Conservation (phyloP, 768 basidiomycete species). For the Pleurotus tuoliensis region DNA sequence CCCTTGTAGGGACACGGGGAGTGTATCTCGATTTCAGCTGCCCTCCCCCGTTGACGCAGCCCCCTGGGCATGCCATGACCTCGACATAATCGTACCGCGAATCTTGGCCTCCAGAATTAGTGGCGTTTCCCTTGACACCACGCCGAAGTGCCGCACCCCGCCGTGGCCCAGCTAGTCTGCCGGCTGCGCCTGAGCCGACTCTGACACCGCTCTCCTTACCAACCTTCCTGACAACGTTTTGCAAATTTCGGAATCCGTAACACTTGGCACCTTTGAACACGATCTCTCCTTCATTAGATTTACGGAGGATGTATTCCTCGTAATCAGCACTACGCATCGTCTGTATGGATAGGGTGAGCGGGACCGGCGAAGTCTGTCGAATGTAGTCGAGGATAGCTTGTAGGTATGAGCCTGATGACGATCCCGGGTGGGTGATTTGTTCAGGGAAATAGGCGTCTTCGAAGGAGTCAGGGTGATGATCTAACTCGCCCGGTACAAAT, state of each 20-base stretch:
- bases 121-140: constrained; percentile 6
- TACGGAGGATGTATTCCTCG: constrained; percentile 62
- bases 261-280: constrained; percentile 93
- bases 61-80: constrained; percentile 98
- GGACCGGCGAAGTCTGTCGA: constrained; percentile 33
- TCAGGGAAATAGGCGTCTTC: constrained; percentile 51
- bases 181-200: constrained; percentile 68
- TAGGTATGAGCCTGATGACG: constrained; percentile 91
- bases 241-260: constrained; percentile 96
- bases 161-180: constrained; percentile 31
- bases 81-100: constrained; percentile 85
- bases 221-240: constrained; percentile 93
- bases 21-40: constrained; percentile 51
- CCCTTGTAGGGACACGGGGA: constrained; percentile 11
- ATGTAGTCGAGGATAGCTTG: constrained; percentile 69
- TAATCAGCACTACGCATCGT: constrained; percentile 72
- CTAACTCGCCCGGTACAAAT: constrained; percentile 51
- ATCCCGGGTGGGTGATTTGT: constrained; percentile 73
- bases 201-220: constrained; percentile 79
- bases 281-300: constrained; percentile 44
- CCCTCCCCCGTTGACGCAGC: constrained; percentile 97
- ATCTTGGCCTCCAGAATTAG: constrained; percentile 27
- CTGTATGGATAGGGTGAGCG: constrained; percentile 49
- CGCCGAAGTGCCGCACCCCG: constrained; percentile 28
- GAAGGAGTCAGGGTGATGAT: constrained; percentile 18